Percentiles rank a stretch among this genome's conserved stretches.
phyloP scores from a whole-genome alignment of 1,284 basidiomycete genomes.

The Microbotryum lychnidis-dioicae region DNA sequence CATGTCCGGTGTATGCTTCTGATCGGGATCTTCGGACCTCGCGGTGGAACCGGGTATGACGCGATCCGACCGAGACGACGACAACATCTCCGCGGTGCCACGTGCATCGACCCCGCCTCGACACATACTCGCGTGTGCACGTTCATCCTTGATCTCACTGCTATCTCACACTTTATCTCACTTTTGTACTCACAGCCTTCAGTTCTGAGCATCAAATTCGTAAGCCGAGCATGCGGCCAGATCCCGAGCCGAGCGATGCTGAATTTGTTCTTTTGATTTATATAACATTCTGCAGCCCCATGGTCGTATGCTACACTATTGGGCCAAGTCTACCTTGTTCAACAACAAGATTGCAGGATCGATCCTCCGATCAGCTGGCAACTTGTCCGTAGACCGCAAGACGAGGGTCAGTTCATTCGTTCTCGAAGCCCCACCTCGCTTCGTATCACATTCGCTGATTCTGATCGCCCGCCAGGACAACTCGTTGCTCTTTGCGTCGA shows the following conservation, averaged over 20 bases:
- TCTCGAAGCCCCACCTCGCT: not conserved
- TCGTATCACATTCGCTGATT: not conserved
- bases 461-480: slow-evolving; percentile 50
- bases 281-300: slow-evolving; percentile 52
- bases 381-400: slow-evolving; percentile 91
- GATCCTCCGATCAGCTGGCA: slow-evolving; percentile 79
- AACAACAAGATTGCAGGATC: slow-evolving; percentile 61
- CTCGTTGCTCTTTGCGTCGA: slow-evolving; percentile 77
- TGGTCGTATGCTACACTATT: slow-evolving; percentile 76
- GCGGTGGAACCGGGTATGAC: too few relatives aligned
- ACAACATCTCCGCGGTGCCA: too few relatives aligned
- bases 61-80: too few relatives aligned
- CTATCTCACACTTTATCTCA: too few relatives aligned
- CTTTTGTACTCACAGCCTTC: too few relatives aligned
- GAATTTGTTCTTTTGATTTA: slow-evolving; percentile 47
- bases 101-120: too few relatives aligned
- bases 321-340: slow-evolving; percentile 71
- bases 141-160: too few relatives aligned
- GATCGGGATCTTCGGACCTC: too few relatives aligned
- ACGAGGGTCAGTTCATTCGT: slow-evolving; percentile 47
- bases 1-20: too few relatives aligned
- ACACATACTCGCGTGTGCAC: too few relatives aligned
- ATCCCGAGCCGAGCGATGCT: not conserved
- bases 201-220: too few relatives aligned
- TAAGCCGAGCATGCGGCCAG: too few relatives aligned